Conservation (phyloP, 495 filamentous ascomycete species). For the Podospora appendiculata region DNA sequence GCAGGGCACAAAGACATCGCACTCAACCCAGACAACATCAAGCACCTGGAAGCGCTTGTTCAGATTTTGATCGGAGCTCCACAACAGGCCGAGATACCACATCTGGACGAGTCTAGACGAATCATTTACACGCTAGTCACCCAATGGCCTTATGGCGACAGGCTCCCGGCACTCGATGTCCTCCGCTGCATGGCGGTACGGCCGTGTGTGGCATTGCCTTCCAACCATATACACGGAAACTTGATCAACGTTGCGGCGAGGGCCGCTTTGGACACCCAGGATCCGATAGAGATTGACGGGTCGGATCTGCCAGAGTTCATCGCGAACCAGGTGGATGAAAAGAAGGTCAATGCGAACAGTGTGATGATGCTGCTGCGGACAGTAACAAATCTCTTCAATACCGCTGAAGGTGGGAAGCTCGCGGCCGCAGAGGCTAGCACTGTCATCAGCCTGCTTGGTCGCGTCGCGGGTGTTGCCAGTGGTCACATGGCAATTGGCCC, state of each 20-base stretch:
- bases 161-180: conserved; percentile 79
- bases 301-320: conserved; percentile 19
- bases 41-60: conserved; percentile 15
- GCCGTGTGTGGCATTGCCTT: conserved; percentile 50
- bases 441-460: conserved; percentile 32
- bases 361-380: conserved; percentile 79
- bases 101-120: conserved; percentile 46
- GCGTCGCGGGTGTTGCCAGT: conserved; percentile 40
- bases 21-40: conserved; percentile 62
- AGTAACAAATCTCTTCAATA: conserved; percentile 82
- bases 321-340: conserved; percentile 3
- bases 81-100: conserved; percentile 35
- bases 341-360: conserved; percentile 51
- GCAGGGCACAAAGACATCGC: conserved; percentile 65
- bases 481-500: conserved; percentile 38
- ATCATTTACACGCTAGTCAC: conserved; percentile 61
- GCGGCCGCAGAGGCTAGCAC: conserved; percentile 51
- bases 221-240: conserved; percentile 33
- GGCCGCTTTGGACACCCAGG: conserved; percentile 35
- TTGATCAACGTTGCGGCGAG: conserved; percentile 38
- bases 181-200: conserved; percentile 70
- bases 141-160: conserved; percentile 66
- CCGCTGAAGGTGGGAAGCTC: conserved; percentile 57
- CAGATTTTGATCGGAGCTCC: neutral
- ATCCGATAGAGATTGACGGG: conserved; percentile 22